Percentiles rank a stretch among this genome's conserved stretches.
Conservation (phyloP, 441 rosid genomes). For the Biscutella laevigata region DNA sequence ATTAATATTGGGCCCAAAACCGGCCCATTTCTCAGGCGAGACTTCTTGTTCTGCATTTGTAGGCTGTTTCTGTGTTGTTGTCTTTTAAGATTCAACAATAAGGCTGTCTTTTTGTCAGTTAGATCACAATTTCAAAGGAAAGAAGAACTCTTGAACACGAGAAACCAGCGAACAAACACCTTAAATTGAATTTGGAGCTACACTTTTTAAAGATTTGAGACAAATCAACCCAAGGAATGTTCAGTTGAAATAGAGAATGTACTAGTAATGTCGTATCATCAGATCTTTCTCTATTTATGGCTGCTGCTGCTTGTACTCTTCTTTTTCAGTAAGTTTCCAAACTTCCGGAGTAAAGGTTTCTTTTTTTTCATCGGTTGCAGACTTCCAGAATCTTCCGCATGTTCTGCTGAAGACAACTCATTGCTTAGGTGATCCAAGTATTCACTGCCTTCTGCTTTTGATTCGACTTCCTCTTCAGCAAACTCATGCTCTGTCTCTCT, state of each 20-base stretch:
- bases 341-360: slow-evolving; percentile 76
- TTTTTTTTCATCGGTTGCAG: slow-evolving; percentile 69
- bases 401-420: slow-evolving; percentile 46
- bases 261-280: neutral
- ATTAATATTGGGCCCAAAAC: slow-evolving; percentile 1
- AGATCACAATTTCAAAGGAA: neutral
- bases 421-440: slow-evolving; percentile 48
- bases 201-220: slow-evolving; percentile 12
- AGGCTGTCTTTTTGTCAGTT: no score
- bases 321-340: slow-evolving; percentile 81
- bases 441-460: slow-evolving; percentile 52
- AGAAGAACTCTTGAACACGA: neutral
- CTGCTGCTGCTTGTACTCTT: slow-evolving; percentile 35
- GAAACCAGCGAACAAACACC: slow-evolving; percentile 1
- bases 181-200: slow-evolving; percentile 1
- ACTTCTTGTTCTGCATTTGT: no score
- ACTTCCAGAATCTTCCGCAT: slow-evolving; percentile 36
- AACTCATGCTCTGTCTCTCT: slow-evolving; percentile 62
- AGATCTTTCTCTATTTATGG: slow-evolving; percentile 37
- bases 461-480: slow-evolving; percentile 58
- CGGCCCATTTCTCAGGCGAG: no score
- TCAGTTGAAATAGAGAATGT: slow-evolving; percentile 4
- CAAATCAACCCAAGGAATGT: slow-evolving; percentile 11
- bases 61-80: no score
- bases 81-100: no score